A percentile compares a stretch with the other conserved stretches of the same genome.
Conservation (phyloP, 148 eudicot species). For the Chenopodium album region DNA sequence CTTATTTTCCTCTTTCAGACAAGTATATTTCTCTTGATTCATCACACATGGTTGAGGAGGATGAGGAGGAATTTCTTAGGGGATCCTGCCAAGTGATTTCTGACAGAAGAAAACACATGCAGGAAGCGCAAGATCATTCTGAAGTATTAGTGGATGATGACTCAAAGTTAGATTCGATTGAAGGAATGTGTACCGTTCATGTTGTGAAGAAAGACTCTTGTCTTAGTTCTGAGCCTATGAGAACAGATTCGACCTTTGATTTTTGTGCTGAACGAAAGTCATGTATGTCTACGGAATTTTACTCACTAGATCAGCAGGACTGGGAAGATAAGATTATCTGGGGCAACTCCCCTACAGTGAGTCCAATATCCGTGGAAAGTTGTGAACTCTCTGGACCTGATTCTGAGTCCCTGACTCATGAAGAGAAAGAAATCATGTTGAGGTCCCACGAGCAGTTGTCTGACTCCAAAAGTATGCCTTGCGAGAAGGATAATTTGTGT, state of each 20-base stretch:
- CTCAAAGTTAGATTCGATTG: slow-evolving; percentile 34
- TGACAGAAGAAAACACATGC: slow-evolving; percentile 35
- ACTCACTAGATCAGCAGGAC: slow-evolving; percentile 84
- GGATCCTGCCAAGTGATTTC: slow-evolving; percentile 47
- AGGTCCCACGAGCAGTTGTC: slow-evolving; percentile 20
- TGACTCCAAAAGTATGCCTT: slow-evolving; percentile 22
- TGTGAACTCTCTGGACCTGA: slow-evolving; percentile 72
- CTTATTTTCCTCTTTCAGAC: slow-evolving; percentile 38
- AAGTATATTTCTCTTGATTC: slow-evolving; percentile 57
- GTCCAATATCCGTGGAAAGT: slow-evolving; percentile 54
- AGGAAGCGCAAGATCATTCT: slow-evolving; percentile 34
- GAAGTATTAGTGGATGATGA: slow-evolving; percentile 36
- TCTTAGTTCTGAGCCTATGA: slow-evolving; percentile 67
- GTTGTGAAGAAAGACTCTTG: slow-evolving; percentile 53
- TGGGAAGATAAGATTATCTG: slow-evolving; percentile 92
- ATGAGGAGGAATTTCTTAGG: slow-evolving; percentile 68
- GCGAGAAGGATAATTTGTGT: slow-evolving; percentile 39
- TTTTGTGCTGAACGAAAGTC: slow-evolving; percentile 41
- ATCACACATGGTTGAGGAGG: slow-evolving; percentile 67
- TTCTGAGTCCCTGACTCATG: slow-evolving; percentile 39
- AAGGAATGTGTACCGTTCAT: slow-evolving; percentile 27
- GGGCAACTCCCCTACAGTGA: slow-evolving; percentile 61
- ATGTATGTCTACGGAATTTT: slow-evolving; percentile 43
- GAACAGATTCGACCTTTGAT: slow-evolving; percentile 34
- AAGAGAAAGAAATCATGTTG: slow-evolving; percentile 35